Conservation (phyloP, 495 filamentous ascomycete species). For the Schizothecium vesticola region DNA sequence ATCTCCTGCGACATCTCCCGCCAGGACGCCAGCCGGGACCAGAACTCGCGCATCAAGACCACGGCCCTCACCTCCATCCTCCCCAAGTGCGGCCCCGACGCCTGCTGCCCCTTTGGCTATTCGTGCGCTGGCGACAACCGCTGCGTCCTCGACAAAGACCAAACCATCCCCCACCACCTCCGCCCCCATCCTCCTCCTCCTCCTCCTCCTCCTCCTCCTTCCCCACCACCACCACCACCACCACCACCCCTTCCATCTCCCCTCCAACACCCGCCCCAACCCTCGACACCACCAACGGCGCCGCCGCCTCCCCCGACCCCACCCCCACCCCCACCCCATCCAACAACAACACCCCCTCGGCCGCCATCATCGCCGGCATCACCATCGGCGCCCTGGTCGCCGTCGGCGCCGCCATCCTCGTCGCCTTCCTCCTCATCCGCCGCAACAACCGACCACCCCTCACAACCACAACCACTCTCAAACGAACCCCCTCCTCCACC, state of each 20-base stretch:
- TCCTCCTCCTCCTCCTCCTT: conserved; percentile 18
- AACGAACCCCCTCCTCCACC: conserved; percentile 39
- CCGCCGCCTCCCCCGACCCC: background rate
- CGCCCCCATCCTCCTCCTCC: background rate
- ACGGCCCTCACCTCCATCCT: conserved; percentile 54
- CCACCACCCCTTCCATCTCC: background rate
- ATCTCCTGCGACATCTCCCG: conserved; percentile 64
- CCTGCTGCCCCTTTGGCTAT: conserved; percentile 80
- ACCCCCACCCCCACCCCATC: background rate
- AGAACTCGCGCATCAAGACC: conserved; percentile 64
- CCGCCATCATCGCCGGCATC: conserved; percentile 21
- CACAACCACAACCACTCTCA: conserved; percentile 9
- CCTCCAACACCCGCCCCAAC: background rate
- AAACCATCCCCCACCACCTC: conserved; percentile 28
- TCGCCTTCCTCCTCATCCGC: conserved; percentile 25
- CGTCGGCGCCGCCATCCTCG: conserved; percentile 27
- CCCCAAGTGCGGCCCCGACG: conserved; percentile 47
- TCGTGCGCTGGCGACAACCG: conserved; percentile 49
- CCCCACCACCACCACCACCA: background rate
- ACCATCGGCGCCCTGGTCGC: conserved; percentile 21
- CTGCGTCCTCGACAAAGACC: conserved; percentile 36
- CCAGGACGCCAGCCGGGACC: conserved; percentile 58
- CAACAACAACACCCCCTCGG: conserved; percentile 7
- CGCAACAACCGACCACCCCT: conserved; percentile 22
- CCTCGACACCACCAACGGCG: background rate